Evolutionary conservation across 1,284 basidiomycete genomes (phyloP).

Genomic region (Puccinia hordei): DNA sequence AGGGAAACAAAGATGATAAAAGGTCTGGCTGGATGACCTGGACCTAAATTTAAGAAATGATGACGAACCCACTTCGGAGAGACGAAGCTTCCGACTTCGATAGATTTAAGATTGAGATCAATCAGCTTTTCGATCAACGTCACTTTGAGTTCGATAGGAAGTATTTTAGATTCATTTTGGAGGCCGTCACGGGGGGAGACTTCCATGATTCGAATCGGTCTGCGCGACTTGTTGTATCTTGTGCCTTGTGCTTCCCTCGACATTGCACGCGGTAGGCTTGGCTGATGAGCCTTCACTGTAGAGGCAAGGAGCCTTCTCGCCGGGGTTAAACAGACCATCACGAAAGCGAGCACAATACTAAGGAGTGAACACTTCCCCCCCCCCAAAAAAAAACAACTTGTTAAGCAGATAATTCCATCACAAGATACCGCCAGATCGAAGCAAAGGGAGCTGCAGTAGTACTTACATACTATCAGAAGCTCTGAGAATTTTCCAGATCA

Average conservation of each 20-base stretch:
- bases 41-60: slow-evolving; percentile 63
- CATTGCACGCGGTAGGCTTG: not conserved
- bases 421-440: too few species aligned
- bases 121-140: slow-evolving; percentile 78
- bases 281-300: not conserved
- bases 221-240: not conserved
- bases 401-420: too few species aligned
- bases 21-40: not conserved
- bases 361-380: too few species aligned
- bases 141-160: slow-evolving; percentile 75
- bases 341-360: not conserved
- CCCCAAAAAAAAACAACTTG: too few species aligned
- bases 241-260: not conserved
- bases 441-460: too few species aligned
- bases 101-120: slow-evolving; percentile 69
- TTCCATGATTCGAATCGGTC: slow-evolving; percentile 69
- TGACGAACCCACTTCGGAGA: slow-evolving; percentile 91
- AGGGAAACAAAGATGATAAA: not conserved
- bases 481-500: too few species aligned
- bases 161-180: slow-evolving; percentile 79
- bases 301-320: not conserved
- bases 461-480: too few species aligned
- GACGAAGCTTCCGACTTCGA: slow-evolving; percentile 90
- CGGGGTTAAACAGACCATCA: not conserved
- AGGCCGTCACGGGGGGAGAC: slow-evolving; percentile 89